A percentile compares a stretch with the other conserved stretches of the same genome.
phyloP scores from a whole-genome alignment of 495 filamentous ascomycete genomes.

The Hypoxylon fuscum region DNA sequence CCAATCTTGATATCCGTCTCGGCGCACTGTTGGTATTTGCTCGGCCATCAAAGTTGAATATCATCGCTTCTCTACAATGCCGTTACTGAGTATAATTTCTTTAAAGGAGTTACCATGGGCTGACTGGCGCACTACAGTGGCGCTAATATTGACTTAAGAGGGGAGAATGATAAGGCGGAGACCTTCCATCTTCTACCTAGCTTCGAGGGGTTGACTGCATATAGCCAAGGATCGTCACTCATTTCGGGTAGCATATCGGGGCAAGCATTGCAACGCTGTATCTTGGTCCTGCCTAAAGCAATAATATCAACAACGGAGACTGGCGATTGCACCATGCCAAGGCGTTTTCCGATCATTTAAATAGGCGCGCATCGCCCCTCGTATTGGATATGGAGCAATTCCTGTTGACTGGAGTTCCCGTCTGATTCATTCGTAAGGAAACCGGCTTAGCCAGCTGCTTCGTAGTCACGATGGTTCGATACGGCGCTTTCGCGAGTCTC shows the following conservation, averaged over 20 bases:
- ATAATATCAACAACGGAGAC: slow-evolving; percentile 22
- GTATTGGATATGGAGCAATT: slow-evolving; percentile 10
- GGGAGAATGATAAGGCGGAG: not conserved
- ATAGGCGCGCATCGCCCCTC: slow-evolving; percentile 20
- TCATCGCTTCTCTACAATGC: too few species aligned
- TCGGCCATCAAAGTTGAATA: too few species aligned
- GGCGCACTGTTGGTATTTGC: too few species aligned
- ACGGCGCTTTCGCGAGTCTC: slow-evolving; percentile 20
- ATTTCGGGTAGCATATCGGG: slow-evolving; percentile 16
- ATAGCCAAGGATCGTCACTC: slow-evolving; percentile 29
- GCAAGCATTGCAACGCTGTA: slow-evolving; percentile 20
- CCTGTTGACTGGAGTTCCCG: slow-evolving; percentile 5
- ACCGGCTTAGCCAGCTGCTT: too few species aligned
- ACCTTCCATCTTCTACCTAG: slow-evolving; percentile 38
- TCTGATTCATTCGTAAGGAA: too few species aligned
- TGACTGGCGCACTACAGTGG: too few species aligned
- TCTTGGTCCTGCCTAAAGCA: slow-evolving; percentile 39
- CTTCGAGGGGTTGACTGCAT: slow-evolving; percentile 14
- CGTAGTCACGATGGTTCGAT: slow-evolving; percentile 32
- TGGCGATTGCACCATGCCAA: slow-evolving; percentile 37
- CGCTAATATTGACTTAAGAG: not conserved
- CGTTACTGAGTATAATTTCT: too few species aligned
- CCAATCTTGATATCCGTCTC: too few species aligned
- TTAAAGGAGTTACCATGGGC: too few species aligned
- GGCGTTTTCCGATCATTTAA: slow-evolving; percentile 15